phyloP scores from a whole-genome alignment of 225 moss, liverwort and hornwort species.

The Rhytidiadelphus loreus region DNA sequence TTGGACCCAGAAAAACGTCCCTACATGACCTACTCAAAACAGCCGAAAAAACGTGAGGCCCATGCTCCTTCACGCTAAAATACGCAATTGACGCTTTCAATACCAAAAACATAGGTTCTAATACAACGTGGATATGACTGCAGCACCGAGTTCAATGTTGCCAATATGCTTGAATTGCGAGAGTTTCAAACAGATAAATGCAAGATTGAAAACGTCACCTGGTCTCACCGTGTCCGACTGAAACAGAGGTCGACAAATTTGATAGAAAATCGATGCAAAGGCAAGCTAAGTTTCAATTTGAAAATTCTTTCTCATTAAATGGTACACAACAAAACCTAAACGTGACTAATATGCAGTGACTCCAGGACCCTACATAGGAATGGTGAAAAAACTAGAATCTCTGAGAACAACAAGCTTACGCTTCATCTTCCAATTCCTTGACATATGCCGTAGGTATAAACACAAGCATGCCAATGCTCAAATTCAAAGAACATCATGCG shows the following conservation, averaged over 20 bases:
- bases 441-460: constrained; percentile 63
- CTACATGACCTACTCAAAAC: neutral
- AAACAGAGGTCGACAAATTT: neutral
- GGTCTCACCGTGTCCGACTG: neutral
- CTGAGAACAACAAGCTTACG: neutral
- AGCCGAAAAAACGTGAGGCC: neutral
- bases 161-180: neutral
- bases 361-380: neutral
- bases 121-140: neutral
- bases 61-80: neutral
- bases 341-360: neutral
- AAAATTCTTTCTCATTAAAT: constrained; percentile 4
- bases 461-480: constrained; percentile 8
- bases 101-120: neutral
- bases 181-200: neutral
- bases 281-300: neutral
- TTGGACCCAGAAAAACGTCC: neutral
- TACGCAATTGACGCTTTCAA: neutral
- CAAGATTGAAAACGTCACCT: neutral
- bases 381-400: neutral
- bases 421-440: constrained; percentile 69
- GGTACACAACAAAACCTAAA: constrained; percentile 8
- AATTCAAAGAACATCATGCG: neutral
- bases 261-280: neutral
- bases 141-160: neutral